These are phyloP conservation scores for Sporobolomyces pararoseus DNA, from an alignment of 768 basidiomycete species.

Conservation along the genomic window DNA sequence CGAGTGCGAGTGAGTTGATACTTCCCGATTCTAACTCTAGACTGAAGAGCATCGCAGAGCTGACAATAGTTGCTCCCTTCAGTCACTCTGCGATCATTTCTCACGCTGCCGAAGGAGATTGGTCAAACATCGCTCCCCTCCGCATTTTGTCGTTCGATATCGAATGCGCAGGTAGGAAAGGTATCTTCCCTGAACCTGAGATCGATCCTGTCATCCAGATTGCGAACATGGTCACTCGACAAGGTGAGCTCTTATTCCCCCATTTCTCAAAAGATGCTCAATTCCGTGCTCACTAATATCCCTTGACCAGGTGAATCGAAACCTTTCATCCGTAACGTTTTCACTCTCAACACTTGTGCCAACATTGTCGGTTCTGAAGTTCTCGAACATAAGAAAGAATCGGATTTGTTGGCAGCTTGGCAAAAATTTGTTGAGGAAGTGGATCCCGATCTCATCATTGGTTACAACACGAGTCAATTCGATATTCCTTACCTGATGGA, in stretches of 20 bases:
- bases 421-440: slow-evolving; percentile 79
- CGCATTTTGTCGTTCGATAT: slow-evolving; percentile 97
- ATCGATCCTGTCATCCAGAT: slow-evolving; percentile 96
- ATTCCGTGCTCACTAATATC: no score
- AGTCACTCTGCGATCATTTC: slow-evolving; percentile 85
- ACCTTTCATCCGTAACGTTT: slow-evolving; percentile 93
- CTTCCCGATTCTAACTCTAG: not conserved
- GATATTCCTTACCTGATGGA: slow-evolving; percentile 96
- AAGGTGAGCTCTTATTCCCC: slow-evolving; percentile 59
- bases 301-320: slow-evolving; percentile 69
- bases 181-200: slow-evolving; percentile 89
- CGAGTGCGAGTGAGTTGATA: slow-evolving; percentile 58
- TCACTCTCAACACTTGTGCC: slow-evolving; percentile 88
- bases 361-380: slow-evolving; percentile 98
- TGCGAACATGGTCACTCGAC: slow-evolving; percentile 96
- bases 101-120: slow-evolving; percentile 82
- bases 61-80: no score
- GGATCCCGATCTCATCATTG: slow-evolving; percentile 93
- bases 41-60: not conserved
- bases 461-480: slow-evolving; percentile 90
- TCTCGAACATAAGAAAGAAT: slow-evolving; percentile 71
- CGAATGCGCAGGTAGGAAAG: slow-evolving; percentile 95
- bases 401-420: slow-evolving; percentile 74
- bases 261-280: no score
- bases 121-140: slow-evolving; percentile 87